Evolutionary conservation across 306 rosid species (phyloP), one percentile per base, ranked within the genome.

Genomic region (Castanea crenata): DNA sequence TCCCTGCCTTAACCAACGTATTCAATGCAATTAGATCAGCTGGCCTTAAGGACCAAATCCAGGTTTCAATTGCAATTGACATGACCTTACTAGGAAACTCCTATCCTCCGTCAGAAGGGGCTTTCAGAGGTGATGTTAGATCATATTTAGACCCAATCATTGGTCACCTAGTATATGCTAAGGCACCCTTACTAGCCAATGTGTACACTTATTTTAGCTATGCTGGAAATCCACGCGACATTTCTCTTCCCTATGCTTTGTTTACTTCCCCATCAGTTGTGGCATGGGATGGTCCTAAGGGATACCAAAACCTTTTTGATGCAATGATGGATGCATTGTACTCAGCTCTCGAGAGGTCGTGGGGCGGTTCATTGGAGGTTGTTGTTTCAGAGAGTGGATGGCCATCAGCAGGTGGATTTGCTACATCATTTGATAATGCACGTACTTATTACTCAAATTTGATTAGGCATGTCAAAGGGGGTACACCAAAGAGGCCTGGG

Each of bases 331-430:
- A 91, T 70, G 3, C 87, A 0, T 59, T 91, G 32, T 84, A 86
- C 69, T 88, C 94, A 1, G 88, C 92, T 0, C 74, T 91, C 21
- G 97, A 91, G 71, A 79, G 80, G 25, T 86, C 88, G 0, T 41
- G 84, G 38, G 91, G 89, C 8, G 92, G 87, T 59, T 74, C 79
- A 19, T 80, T 91, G 27, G 80, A 79, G 71, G 91, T 89, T 20
- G 93, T 91, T 4, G 91, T 91, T 2, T 89, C 97, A 0, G 94
- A 91, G 69, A 89, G 87, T 31, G 97, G 92, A 0, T 91, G 97
- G 97, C 97, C 92, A 1, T 89, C 92, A 0, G 92, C 79, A 0
- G 94, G 94, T 9, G 97, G 56, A 1, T 35, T 71, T 65, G 92
- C 52, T 1, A 32, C 94, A 5, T 31, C 91, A 0, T 51, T 67